Evolutionary conservation across 2,329 filamentous ascomycete species (phyloP).

Genomic region (Camillea tinctor): DNA sequence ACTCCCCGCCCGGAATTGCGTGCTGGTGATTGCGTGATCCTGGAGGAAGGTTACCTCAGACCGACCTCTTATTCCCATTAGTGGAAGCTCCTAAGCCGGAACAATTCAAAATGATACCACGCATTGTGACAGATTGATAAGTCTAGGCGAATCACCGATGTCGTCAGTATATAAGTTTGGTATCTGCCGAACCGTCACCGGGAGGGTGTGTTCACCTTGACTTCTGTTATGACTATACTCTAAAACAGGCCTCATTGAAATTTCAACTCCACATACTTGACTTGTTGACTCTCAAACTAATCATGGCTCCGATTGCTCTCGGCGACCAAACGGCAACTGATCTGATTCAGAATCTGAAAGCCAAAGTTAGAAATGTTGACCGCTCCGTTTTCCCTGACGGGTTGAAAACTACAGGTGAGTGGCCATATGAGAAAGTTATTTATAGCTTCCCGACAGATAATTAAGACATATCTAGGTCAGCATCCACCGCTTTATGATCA

Average conservation of each 20-base stretch:
- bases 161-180: not conserved
- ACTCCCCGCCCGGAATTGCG: slow-evolving; percentile 18
- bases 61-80: not conserved
- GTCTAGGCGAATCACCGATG: not conserved
- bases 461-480: slow-evolving; percentile 50
- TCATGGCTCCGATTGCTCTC: slow-evolving; percentile 30
- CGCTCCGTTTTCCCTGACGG: slow-evolving; percentile 60
- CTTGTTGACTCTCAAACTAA: not conserved
- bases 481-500: slow-evolving; percentile 62
- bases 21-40: slow-evolving; percentile 20
- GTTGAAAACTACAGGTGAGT: slow-evolving; percentile 51
- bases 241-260: not conserved
- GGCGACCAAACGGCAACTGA: slow-evolving; percentile 20
- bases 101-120: not conserved
- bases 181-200: not conserved
- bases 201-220: not conserved
- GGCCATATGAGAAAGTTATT: not conserved
- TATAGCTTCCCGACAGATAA: slow-evolving; percentile 20
- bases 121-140: not conserved
- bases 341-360: slow-evolving; percentile 23
- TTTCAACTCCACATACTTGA: slow-evolving; percentile 5
- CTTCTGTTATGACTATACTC: not conserved
- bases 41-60: not conserved
- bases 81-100: not conserved
- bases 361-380: slow-evolving; percentile 23